A percentile compares a stretch with the other conserved stretches of the same genome.
Conservation (phyloP, 768 basidiomycete genomes). For the Hericium alpestre region DNA sequence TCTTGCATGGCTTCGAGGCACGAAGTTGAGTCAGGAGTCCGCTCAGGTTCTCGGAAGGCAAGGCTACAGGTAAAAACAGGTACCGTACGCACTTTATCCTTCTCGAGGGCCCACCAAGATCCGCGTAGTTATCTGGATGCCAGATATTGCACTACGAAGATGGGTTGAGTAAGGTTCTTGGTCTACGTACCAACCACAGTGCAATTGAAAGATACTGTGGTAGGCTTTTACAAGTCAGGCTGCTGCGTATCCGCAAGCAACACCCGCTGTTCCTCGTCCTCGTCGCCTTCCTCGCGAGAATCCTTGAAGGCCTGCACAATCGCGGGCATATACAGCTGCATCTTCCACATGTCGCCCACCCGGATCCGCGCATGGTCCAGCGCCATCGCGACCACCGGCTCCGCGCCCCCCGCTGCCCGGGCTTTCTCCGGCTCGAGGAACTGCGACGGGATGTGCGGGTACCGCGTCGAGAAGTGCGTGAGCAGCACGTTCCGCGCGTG, state of each 20-base stretch:
- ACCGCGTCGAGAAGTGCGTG: constrained; percentile 92
- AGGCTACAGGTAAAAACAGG: too few species aligned
- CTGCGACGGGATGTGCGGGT: constrained; percentile 67
- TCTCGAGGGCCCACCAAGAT: too few species aligned
- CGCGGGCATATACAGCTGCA: constrained; percentile 63
- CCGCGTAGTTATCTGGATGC: too few species aligned
- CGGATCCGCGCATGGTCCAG: constrained; percentile 70
- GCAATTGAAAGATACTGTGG: too few species aligned
- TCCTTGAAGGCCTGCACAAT: constrained; percentile 56
- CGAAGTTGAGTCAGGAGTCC: too few species aligned
- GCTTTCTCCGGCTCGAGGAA: not conserved
- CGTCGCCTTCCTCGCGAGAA: constrained; percentile 37
- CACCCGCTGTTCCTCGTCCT: constrained; percentile 13
- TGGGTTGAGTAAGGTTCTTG: too few species aligned
- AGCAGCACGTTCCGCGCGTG: constrained; percentile 74
- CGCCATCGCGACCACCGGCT: constrained; percentile 50
- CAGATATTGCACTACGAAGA: too few species aligned
- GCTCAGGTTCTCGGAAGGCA: too few species aligned
- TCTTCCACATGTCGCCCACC: constrained; percentile 79
- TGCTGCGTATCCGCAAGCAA: constrained; percentile 4
- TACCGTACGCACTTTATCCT: too few species aligned
- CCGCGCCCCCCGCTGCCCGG: not conserved
- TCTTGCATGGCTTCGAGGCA: too few species aligned
- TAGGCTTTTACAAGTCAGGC: not conserved
- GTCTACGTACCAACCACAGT: too few species aligned